phyloP scores from a whole-genome alignment of 2,329 filamentous ascomycete genomes.

The Cytospora chrysosperma region DNA sequence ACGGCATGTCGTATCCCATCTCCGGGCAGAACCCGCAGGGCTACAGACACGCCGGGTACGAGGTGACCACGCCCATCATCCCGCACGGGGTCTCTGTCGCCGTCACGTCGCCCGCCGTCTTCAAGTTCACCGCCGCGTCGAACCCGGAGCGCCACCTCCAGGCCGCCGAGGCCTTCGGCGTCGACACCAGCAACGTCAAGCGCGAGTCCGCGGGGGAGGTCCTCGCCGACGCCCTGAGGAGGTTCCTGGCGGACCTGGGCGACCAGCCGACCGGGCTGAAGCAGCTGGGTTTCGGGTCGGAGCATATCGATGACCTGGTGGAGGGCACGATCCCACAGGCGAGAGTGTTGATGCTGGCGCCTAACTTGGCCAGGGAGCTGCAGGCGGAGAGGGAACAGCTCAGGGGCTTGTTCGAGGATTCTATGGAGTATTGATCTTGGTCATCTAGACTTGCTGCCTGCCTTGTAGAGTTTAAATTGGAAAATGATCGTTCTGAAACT shows the following conservation, averaged over 20 bases:
- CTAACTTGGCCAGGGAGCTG: slow-evolving; percentile 70
- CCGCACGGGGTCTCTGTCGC: slow-evolving; percentile 95
- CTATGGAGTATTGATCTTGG: slow-evolving; percentile 43
- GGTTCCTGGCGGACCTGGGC: slow-evolving; percentile 79
- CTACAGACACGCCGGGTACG: slow-evolving; percentile 87
- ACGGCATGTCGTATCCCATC: slow-evolving; percentile 93
- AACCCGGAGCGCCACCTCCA: slow-evolving; percentile 90
- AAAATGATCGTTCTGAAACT: too few relatives aligned
- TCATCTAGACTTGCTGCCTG: neutral
- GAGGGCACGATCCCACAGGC: slow-evolving; percentile 94
- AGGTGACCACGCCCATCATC: slow-evolving; percentile 74
- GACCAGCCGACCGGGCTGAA: slow-evolving; percentile 88
- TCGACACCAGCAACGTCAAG: slow-evolving; percentile 85
- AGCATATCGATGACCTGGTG: slow-evolving; percentile 78
- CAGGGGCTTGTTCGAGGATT: slow-evolving; percentile 64
- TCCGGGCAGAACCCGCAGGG: slow-evolving; percentile 83
- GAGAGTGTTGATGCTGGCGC: slow-evolving; percentile 87
- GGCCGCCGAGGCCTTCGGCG: slow-evolving; percentile 86
- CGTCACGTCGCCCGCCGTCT: slow-evolving; percentile 89
- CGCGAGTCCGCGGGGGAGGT: slow-evolving; percentile 87
- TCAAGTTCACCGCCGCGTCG: slow-evolving; percentile 85
- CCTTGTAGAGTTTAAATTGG: neutral
- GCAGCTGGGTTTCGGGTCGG: slow-evolving; percentile 72
- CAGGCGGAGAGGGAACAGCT: slow-evolving; percentile 71
- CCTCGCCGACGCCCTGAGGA: slow-evolving; percentile 74